These are phyloP conservation scores for Bifiguratus adelaidae DNA, from an alignment of 192 early-diverging fungal species.

Conservation along the genomic window DNA sequence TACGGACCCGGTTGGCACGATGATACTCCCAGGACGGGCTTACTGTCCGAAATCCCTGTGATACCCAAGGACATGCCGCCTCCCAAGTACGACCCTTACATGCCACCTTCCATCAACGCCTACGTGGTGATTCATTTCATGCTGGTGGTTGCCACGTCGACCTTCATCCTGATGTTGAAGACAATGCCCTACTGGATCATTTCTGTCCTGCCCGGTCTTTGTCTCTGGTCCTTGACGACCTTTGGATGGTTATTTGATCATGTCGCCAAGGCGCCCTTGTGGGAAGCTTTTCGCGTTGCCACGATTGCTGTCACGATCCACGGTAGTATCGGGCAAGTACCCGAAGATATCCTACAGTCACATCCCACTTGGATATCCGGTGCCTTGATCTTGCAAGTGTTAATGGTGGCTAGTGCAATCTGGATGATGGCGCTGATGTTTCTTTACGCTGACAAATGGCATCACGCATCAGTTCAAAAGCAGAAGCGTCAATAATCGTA, in stretches of 20 bases:
- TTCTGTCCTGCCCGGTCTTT: not conserved
- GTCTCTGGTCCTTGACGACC: constrained; percentile 3
- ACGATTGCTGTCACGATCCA: not conserved
- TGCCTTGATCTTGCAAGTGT: too few relatives aligned
- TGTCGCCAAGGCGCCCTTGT: not conserved
- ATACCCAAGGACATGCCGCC: constrained; percentile 28
- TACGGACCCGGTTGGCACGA: constrained; percentile 46
- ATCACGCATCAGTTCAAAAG: too few relatives aligned
- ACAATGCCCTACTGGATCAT: not conserved
- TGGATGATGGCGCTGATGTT: too few relatives aligned
- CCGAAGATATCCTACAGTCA: too few relatives aligned
- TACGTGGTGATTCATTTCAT: constrained; percentile 28
- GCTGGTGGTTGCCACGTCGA: constrained; percentile 12
- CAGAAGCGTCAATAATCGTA: too few relatives aligned
- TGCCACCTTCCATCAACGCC: constrained; percentile 25
- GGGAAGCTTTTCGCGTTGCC: not conserved
- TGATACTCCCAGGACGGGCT: constrained; percentile 27
- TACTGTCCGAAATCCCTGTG: constrained; percentile 27
- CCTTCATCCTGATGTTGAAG: not conserved
- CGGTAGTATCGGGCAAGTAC: too few relatives aligned
- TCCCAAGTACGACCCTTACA: constrained; percentile 26
- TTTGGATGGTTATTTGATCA: constrained; percentile 15
- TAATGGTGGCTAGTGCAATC: too few relatives aligned
- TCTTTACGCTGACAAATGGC: too few relatives aligned
- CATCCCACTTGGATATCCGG: too few relatives aligned